Evolutionary conservation across 768 basidiomycete species (phyloP), one percentile per base, ranked within the genome.

Genomic region (Kondoa subrosea): DNA sequence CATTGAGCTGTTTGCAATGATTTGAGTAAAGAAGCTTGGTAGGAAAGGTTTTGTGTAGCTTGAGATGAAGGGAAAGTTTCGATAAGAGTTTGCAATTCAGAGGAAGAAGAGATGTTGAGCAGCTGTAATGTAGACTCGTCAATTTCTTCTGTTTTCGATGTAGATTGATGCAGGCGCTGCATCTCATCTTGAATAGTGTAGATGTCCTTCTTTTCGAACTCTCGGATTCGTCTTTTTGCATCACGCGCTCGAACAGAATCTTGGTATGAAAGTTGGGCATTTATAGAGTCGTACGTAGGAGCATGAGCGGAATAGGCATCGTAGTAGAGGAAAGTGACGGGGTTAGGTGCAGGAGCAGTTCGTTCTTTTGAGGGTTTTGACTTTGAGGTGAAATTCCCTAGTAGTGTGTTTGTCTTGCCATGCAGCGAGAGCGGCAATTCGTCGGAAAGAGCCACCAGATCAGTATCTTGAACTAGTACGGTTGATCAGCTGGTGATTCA

Each of bases 271-370:
- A 69, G 65, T 14, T 70, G 66, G 17, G 71, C 61, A 26, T 17
- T 50, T 34, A 61, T 34, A 26, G 71, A 71, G 58, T 71, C 71
- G 66, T 71, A 66, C 3, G 68, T 67, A 27, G 71, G 71, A 14
- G 71, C 65, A 25, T 67, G 69, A 26, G 71, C 67, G 29, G 40
- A 29, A 64, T 57, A 71, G 14, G 66, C 57, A 57, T 71, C 68
- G 59, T 69, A 71, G 58, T 69, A 69, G 26, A 71, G 71, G 57
- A 64, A 58, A 31, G 61, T 15, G 34, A 30, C 26, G 4, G 56
- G 67, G 14, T 1, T 31, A 1, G 57, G 57, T 14, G 0, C 4
- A 1, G 2, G 2, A 1, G 17, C 8, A 2, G 60, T 17, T 2
- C 15, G 62, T 8, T 50, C 16, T n/a, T 25, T n/a, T 21, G 66